Percentiles rank a stretch among this genome's conserved stretches.
Conservation (phyloP, 106 monocot genomes). For the Platanthera guangdongensis region DNA sequence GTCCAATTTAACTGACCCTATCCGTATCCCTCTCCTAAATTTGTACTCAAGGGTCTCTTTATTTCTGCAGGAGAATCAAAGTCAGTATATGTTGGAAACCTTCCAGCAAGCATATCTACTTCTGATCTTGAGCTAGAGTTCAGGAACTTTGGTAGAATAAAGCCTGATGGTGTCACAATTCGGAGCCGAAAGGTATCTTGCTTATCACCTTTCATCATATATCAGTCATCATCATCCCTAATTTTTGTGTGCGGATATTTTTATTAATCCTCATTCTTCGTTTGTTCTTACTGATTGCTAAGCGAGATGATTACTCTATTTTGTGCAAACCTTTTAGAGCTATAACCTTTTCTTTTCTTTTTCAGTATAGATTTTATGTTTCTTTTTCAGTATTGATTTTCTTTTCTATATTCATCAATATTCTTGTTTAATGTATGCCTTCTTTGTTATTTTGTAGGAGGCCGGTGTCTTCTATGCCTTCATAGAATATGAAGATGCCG, state of each 20-base stretch:
- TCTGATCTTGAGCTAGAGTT: constrained; percentile 61
- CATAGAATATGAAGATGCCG: constrained; percentile 68
- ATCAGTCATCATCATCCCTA: background rate
- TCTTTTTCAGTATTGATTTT: background rate
- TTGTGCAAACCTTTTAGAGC: background rate
- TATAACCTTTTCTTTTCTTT: background rate
- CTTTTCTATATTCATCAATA: background rate
- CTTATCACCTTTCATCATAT: background rate
- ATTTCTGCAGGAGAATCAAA: constrained; percentile 41
- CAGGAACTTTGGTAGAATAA: constrained; percentile 59
- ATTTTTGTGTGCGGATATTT: background rate
- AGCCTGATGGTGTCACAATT: constrained; percentile 42
- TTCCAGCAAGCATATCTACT: constrained; percentile 33
- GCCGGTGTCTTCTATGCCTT: constrained; percentile 73
- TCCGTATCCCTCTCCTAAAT: background rate
- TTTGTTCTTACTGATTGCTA: background rate
- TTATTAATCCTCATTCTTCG: background rate
- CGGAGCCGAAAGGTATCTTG: constrained; percentile 57
- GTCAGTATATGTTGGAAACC: constrained; percentile 77
- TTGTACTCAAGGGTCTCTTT: background rate
- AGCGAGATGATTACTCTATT: background rate
- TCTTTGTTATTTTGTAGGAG: constrained; percentile 41
- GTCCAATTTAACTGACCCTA: no score
- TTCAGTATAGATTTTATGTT: background rate
- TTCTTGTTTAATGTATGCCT: background rate